Percentiles rank a stretch among this genome's conserved stretches.
Conservation (phyloP, 2,329 filamentous ascomycete species). For the Onygenales sp. region DNA sequence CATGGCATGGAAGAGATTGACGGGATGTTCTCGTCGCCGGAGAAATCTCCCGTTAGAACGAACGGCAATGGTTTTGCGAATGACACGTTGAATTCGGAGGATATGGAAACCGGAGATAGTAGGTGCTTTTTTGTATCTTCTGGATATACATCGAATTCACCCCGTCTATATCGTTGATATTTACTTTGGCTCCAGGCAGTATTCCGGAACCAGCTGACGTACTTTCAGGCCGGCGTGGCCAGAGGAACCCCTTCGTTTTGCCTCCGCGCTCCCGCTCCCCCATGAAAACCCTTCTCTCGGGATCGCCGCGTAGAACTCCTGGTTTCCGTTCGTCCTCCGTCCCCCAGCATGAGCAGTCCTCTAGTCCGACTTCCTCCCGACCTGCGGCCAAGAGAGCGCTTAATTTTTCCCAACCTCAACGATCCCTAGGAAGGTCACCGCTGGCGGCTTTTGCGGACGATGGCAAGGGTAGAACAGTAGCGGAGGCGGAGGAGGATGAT, state of each 20-base stretch:
- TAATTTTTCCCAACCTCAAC: slow-evolving; percentile 15
- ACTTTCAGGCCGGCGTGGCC: slow-evolving; percentile 24
- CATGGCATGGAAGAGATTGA: slow-evolving; percentile 85
- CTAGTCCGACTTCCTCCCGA: slow-evolving; percentile 27
- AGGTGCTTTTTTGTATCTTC: slow-evolving; percentile 17
- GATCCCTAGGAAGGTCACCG: slow-evolving; percentile 23
- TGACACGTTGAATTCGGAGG: slow-evolving; percentile 43
- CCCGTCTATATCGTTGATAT: background rate
- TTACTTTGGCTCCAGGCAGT: slow-evolving; percentile 22
- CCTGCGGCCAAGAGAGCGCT: slow-evolving; percentile 16
- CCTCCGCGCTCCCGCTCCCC: slow-evolving; percentile 36
- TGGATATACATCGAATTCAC: background rate
- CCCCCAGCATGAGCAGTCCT: slow-evolving; percentile 24
- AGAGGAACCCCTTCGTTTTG: slow-evolving; percentile 27
- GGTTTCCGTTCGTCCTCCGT: slow-evolving; percentile 34
- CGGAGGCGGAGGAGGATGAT: slow-evolving; percentile 13
- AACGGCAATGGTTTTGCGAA: slow-evolving; percentile 26
- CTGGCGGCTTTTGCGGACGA: slow-evolving; percentile 7
- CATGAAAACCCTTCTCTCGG: slow-evolving; percentile 33
- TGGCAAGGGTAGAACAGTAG: slow-evolving; percentile 1
- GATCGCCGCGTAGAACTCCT: slow-evolving; percentile 34
- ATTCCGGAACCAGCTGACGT: slow-evolving; percentile 34
- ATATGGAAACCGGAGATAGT: slow-evolving; percentile 58
- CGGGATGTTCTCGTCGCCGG: slow-evolving; percentile 79
- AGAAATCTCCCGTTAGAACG: slow-evolving; percentile 43